Conservation (phyloP, 352 stramenopile genomes). For the Pelagophyceae sp. region DNA sequence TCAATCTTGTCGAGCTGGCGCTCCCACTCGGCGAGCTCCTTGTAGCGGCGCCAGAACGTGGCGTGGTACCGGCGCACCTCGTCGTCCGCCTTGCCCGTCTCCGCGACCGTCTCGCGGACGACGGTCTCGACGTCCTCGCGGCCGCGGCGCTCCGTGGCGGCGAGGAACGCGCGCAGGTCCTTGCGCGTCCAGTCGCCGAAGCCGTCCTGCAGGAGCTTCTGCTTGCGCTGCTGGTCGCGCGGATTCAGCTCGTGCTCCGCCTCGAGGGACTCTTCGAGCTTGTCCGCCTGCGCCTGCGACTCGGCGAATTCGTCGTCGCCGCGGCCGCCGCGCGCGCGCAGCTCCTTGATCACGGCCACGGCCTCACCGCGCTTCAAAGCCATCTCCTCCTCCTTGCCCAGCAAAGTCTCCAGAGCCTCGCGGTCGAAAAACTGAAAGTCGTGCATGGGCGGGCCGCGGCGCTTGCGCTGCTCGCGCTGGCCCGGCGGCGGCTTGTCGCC, state of each 20-base stretch:
- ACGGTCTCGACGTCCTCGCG: conserved; percentile 76
- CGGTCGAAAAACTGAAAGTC: conserved; percentile 91
- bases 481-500: conserved; percentile 19
- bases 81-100: conserved; percentile 73
- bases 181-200: conserved; percentile 86
- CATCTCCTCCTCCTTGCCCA: conserved; percentile 49
- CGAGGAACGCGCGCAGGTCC: conserved; percentile 74
- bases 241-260: conserved; percentile 23
- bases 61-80: conserved; percentile 90
- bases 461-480: conserved; percentile 56
- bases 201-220: conserved; percentile 60
- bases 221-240: conserved; percentile 16
- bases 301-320: conserved; percentile 57
- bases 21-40: conserved; percentile 75
- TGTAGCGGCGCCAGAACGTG: conserved; percentile 85
- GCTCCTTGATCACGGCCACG: conserved; percentile 52
- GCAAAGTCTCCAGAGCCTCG: conserved; percentile 66
- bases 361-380: conserved; percentile 72
- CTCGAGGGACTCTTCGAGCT: conserved; percentile 27
- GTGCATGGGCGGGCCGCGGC: conserved; percentile 73
- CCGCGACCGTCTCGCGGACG: conserved; percentile 71
- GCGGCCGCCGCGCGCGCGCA: conserved; percentile 38
- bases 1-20: conserved; percentile 89
- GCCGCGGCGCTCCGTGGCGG: conserved; percentile 82
- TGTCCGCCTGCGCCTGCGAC: conserved; percentile 36